phyloP scores from a whole-genome alignment of 768 basidiomycete genomes.

The Tricholoma furcatifolium region DNA sequence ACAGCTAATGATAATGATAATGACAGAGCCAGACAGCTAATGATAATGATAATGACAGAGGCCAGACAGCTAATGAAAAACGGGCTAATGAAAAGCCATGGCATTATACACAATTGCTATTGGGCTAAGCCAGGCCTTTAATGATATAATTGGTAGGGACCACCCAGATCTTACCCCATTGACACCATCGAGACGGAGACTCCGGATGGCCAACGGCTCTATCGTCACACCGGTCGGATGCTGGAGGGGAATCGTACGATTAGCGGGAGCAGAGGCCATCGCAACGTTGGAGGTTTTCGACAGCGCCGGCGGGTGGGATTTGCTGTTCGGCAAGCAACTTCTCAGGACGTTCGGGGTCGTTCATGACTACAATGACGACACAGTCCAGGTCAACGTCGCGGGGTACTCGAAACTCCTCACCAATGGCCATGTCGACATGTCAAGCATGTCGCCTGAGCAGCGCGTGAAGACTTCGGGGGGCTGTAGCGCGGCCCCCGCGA shows the following conservation, averaged over 20 bases:
- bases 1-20: too few species aligned
- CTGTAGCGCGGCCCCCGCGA: background rate
- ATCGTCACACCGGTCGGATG: constrained; percentile 7
- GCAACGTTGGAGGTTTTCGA: constrained; percentile 23
- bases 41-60: too few species aligned
- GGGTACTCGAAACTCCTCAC: too few species aligned
- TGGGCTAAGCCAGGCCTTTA: too few species aligned
- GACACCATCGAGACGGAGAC: background rate
- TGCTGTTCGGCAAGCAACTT: constrained; percentile 28
- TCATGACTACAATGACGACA: constrained; percentile 23
- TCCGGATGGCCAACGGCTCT: constrained; percentile 25
- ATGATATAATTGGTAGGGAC: too few species aligned
- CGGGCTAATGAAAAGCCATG: too few species aligned
- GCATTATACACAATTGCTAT: too few species aligned
- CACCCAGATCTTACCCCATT: background rate
- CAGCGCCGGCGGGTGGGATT: constrained; percentile 24
- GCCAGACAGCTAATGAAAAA: too few species aligned
- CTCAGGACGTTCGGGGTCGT: constrained; percentile 19
- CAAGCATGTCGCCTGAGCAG: background rate
- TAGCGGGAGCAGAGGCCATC: background rate
- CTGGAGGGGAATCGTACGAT: constrained; percentile 6
- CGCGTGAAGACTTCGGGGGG: background rate
- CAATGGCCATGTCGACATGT: background rate
- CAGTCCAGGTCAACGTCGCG: constrained; percentile 9
- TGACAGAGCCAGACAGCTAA: too few species aligned